Conservation (phyloP, 2,329 filamentous ascomycete genomes). For the Emericellopsis atlantica region DNA sequence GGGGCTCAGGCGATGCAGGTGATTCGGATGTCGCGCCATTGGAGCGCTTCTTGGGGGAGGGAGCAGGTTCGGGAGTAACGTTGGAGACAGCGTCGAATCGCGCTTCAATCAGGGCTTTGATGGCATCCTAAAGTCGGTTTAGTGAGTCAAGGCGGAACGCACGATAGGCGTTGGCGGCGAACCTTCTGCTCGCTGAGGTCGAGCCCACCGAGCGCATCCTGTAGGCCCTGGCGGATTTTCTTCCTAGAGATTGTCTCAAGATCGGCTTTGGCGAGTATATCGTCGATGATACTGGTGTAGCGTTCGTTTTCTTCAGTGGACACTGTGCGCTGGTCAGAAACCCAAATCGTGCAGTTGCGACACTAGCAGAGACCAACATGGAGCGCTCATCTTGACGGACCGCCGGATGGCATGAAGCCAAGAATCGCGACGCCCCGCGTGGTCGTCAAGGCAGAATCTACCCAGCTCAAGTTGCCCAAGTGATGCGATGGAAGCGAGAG, state of each 20-base stretch:
- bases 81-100: slow-evolving; percentile 60
- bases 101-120: slow-evolving; percentile 60
- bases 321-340: slow-evolving; percentile 22
- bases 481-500: too few relatives aligned
- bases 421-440: too few relatives aligned
- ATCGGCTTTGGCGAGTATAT: slow-evolving; percentile 43
- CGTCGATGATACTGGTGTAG: slow-evolving; percentile 48
- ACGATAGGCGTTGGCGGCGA: not conserved
- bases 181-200: slow-evolving; percentile 50
- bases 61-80: slow-evolving; percentile 30
- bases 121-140: slow-evolving; percentile 37
- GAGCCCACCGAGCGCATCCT: slow-evolving; percentile 39
- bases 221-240: slow-evolving; percentile 45
- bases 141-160: not conserved
- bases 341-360: too few relatives aligned
- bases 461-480: too few relatives aligned
- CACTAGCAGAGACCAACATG: too few relatives aligned
- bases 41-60: slow-evolving; percentile 19
- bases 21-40: slow-evolving; percentile 25
- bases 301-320: slow-evolving; percentile 32
- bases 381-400: too few relatives aligned
- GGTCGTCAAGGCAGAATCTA: too few relatives aligned
- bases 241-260: slow-evolving; percentile 52
- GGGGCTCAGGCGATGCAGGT: slow-evolving; percentile 30
- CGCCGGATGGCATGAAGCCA: too few relatives aligned